Evolutionary conservation across 441 rosid species (phyloP), one percentile per base, ranked within the genome.

Genomic region (Viola pubescens): DNA sequence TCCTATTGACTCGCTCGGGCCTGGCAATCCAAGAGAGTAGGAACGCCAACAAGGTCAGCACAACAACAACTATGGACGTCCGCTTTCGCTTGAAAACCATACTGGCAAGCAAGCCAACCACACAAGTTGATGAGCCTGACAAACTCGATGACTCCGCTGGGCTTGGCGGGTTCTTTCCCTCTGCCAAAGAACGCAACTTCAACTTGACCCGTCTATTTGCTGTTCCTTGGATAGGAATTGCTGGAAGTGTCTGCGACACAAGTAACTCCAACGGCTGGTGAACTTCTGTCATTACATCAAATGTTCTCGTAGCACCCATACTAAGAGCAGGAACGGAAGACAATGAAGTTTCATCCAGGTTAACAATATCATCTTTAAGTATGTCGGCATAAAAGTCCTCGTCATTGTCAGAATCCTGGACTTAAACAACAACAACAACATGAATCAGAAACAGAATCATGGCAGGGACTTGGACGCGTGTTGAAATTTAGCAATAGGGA

Each of bases 341-440:
- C 39, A 61, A 46, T 1, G 63, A 44, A 26, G 65, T 48, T 53
- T 81, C 85, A 9, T 88, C 91, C 3, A 91, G 82, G 38, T 78
- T 72, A 69, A 84, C 75, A 57, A 86, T 88, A 37, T 91, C 97
- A 51, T 90, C 90, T 9, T 81, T 84, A 42, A 84, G 64, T 64
- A 91, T 88, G 56, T 91, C 91, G 9, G 89, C 89, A 37, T 58
- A 88, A 45, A 67, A 78, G 54, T 86, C 87, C 0, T 81, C 83
- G 2, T 80, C 87, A 0, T 67, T 77, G 4, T 58, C 66, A 1
- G 64, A 51, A 62, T 77, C 87, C 92, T 81, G 76, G 9, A 74
- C 59, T 62, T 26, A 16, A 16, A 16, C 34, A 26, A 56, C 58
- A 57, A 51, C 44, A n/a, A 4, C 13, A 56, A 7, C 55, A 71